Base-by-base conservation (phyloP, 768 basidiomycete genomes). In the Xanthoconium stramineum region DNA sequence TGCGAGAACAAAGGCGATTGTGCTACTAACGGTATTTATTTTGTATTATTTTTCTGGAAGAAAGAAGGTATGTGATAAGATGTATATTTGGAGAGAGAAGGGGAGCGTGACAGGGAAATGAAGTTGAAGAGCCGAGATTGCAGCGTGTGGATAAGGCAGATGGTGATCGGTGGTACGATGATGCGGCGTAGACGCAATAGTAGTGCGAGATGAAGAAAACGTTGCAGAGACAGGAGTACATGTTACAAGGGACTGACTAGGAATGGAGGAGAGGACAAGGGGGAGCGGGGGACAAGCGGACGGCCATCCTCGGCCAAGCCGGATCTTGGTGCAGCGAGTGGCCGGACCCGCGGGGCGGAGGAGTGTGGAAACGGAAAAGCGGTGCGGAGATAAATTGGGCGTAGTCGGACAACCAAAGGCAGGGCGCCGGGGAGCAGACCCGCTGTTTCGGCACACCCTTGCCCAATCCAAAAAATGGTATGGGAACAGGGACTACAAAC, bases 401-500 rank as follows among this genome's bases (percentile, higher is more conserved):
- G 55, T 52, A 58, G 63, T 59, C 58, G 47, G 58, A 59, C 47
- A 15, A 17, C 58, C 60, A 62, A 61, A 50, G 56, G 46, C 63
- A 60, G 67, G 67, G 69, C 63, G 72, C 66, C 62, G 70, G 69
- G 69, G 59, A 54, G 32, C 0, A 14, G 36, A 20, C 32, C 65
- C 65, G 9, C 24, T 63, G 35, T 1, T 43, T 61, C 49, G 66
- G 67, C 0, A 12, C 55, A 0, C 0, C 0, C 1, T 44, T 56
- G 19, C 67, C 61, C 20, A 5, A 55, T 55, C 29, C 4, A 14
- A 3, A 30, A 15, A n/a, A 54, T 36, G 12, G 12, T 52, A 59
- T 65, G 71, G 61, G 62, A 68, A 67, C 67, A 71, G 71, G 71
- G 65, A 62, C 69, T 65, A 70, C 44, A 72, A 60, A 62, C 53